These are phyloP conservation scores for Fraxinus albicans DNA, from an alignment of 305 asterid genomes.

Conservation along the genomic window DNA sequence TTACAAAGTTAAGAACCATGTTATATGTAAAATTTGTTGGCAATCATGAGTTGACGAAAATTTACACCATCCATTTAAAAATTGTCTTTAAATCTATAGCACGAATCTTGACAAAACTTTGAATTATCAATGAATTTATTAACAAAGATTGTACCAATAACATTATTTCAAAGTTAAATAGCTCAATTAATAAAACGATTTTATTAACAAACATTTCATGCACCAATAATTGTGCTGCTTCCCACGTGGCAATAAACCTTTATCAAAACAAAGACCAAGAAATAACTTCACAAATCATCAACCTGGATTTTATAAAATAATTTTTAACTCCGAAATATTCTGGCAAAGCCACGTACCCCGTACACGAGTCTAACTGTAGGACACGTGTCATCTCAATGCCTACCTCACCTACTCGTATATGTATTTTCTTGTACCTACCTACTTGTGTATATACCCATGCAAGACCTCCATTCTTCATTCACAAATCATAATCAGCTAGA, in stretches of 20 bases:
- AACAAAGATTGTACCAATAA: no score
- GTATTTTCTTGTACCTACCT: not conserved
- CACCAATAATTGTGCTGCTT: not conserved
- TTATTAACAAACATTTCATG: not conserved
- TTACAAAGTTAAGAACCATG: no score
- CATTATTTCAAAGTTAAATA: no score
- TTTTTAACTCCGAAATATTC: not conserved
- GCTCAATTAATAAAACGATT: not conserved
- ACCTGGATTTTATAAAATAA: not conserved
- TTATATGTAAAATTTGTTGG: no score
- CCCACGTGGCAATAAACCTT: not conserved
- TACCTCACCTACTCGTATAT: not conserved
- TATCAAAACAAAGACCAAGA: not conserved
- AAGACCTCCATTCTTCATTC: not conserved
- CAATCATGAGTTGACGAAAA: no score
- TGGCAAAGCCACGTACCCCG: conserved; percentile 32
- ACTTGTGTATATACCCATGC: not conserved
- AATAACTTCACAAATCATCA: not conserved
- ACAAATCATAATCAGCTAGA: not conserved
- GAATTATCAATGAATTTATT: no score
- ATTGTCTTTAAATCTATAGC: no score
- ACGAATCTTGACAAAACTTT: no score
- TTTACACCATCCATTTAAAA: no score
- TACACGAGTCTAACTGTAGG: conserved; percentile 50
- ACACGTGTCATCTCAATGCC: conserved; percentile 38